Evolutionary conservation across 257 asterid species (phyloP).

Genomic region (Avicennia marina): DNA sequence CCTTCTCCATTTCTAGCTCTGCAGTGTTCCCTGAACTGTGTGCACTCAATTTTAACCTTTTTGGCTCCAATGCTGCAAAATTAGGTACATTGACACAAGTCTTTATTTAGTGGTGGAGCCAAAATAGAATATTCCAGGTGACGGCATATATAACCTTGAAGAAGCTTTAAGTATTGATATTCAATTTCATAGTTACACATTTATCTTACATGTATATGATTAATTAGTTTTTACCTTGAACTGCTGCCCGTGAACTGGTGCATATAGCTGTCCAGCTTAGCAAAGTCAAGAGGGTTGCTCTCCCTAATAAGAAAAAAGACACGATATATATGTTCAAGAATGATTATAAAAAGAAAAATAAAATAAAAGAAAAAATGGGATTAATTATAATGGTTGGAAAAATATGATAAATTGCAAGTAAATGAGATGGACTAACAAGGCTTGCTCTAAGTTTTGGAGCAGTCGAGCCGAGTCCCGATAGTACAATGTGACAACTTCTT

Average conservation of each 20-base stretch:
- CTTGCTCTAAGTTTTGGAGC: conserved; percentile 51
- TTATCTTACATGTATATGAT: too few species aligned
- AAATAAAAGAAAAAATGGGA: too few species aligned
- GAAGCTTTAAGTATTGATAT: too few species aligned
- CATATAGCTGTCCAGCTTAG: conserved; percentile 56
- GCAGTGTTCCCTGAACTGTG: conserved; percentile 63
- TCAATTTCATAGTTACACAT: too few species aligned
- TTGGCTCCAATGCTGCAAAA: conserved; percentile 83
- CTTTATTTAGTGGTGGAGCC: too few species aligned
- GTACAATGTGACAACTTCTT: conserved; percentile 71
- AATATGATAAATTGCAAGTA: background rate
- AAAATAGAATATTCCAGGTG: too few species aligned
- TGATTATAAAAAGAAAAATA: too few species aligned
- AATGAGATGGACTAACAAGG: conserved; percentile 40
- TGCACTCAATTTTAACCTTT: conserved; percentile 64
- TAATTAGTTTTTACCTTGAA: conserved; percentile 83
- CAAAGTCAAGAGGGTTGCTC: conserved; percentile 37
- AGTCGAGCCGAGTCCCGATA: conserved; percentile 54
- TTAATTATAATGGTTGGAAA: background rate
- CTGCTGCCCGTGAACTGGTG: conserved; percentile 81
- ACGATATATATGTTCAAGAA: background rate
- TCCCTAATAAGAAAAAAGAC: conserved; percentile 26
- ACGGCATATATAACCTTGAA: too few species aligned
- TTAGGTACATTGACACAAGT: too few species aligned
- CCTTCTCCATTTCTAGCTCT: conserved; percentile 58